Conservation (phyloP, 306 rosid species). For the Cicer judaicum region DNA sequence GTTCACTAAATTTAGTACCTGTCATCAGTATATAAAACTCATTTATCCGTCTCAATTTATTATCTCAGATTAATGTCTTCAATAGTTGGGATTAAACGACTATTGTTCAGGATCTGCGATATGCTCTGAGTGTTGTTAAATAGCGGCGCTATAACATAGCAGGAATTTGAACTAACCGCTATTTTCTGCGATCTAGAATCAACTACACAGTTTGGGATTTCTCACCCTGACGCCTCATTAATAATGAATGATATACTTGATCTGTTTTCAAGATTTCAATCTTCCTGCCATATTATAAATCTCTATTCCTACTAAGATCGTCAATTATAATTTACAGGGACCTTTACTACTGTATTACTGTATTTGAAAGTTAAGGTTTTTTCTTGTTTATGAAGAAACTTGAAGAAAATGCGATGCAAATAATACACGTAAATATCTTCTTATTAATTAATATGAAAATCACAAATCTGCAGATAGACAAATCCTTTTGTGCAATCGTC, state of each 20-base stretch:
- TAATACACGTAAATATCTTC: slow-evolving; percentile 25
- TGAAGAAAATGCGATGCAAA: slow-evolving; percentile 11
- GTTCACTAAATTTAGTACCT: too few species aligned
- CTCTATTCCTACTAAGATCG: background rate
- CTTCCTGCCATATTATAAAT: background rate
- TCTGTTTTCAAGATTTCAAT: background rate
- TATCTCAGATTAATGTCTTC: too few species aligned
- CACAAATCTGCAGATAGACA: slow-evolving; percentile 1
- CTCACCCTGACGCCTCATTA: background rate
- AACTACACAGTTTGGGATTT: too few species aligned
- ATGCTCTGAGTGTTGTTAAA: too few species aligned
- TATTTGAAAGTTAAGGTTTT: background rate
- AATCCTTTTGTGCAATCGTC: slow-evolving; percentile 5
- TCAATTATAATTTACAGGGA: slow-evolving; percentile 4
- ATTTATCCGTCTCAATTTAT: too few species aligned
- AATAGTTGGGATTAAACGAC: too few species aligned
- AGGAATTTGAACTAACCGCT: too few species aligned
- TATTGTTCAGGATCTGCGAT: too few species aligned
- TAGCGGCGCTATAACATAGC: too few species aligned
- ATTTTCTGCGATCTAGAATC: too few species aligned
- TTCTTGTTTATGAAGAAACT: background rate
- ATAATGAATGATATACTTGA: slow-evolving; percentile 4
- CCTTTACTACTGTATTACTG: background rate
- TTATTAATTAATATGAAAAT: slow-evolving; percentile 30
- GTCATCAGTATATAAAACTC: too few species aligned